Percentiles rank a stretch among this genome's conserved stretches.
phyloP scores from a whole-genome alignment of 495 filamentous ascomycete species.

The Aspergillus egyptiacus region DNA sequence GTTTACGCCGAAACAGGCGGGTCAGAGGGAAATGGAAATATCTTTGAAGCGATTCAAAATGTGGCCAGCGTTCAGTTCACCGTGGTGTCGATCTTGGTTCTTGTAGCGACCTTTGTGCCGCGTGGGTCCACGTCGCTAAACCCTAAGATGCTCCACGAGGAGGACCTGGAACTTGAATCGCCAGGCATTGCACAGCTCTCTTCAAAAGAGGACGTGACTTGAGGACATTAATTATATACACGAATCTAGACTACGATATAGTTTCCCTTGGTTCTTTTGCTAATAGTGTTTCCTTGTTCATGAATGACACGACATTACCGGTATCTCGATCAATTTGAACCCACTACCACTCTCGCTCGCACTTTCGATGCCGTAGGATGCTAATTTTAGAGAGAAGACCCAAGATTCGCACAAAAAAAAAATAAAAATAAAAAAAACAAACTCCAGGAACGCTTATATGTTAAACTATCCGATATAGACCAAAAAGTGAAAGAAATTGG shows the following conservation, averaged over 20 bases:
- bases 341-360: neutral
- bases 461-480: too few species aligned
- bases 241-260: neutral
- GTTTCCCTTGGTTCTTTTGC: neutral
- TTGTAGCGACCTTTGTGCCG: slow-evolving; percentile 36
- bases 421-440: neutral
- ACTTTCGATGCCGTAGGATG: too few species aligned
- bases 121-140: slow-evolving; percentile 28
- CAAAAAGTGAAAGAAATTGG: neutral
- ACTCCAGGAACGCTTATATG: neutral
- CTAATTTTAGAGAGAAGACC: too few species aligned
- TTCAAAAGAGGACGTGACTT: slow-evolving; percentile 10
- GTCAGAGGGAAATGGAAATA: slow-evolving; percentile 14
- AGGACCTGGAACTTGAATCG: slow-evolving; percentile 23
- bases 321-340: neutral
- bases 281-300: neutral
- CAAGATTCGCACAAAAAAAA: neutral
- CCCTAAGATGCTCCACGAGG: slow-evolving; percentile 31
- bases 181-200: slow-evolving; percentile 8
- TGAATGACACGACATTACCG: neutral
- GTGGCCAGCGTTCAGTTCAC: slow-evolving; percentile 39
- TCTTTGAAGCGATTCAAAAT: slow-evolving; percentile 22
- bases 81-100: slow-evolving; percentile 27
- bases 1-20: slow-evolving; percentile 26
- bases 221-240: neutral